Base-by-base conservation (phyloP, 1,284 basidiomycete species). In the Blastosporella zonata region DNA sequence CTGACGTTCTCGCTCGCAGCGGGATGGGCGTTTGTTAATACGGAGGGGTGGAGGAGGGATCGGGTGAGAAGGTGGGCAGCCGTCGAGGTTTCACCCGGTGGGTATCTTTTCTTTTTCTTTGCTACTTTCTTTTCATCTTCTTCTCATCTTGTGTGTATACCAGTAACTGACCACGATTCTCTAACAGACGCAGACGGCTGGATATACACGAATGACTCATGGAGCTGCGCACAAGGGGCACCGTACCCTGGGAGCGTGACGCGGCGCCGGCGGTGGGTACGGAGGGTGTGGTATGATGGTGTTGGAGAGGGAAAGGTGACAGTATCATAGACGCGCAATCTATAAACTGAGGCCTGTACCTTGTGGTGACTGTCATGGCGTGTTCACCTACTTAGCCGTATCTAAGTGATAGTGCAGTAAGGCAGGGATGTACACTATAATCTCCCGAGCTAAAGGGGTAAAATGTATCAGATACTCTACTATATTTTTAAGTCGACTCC, bases 201-300 rank as follows among this genome's bases (percentile, higher is more conserved):
- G 86, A 78, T 87, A 12, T 89, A 90, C 58, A 84, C 84, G 3
- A 85, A 86, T 51, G 85, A 89, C 54, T 67, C 73, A 0, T 89
- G 87, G 87, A 69, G 77, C 8, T 71, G 80, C 42, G 71, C 78
- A 0, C 68, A 68, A 1, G 63, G 73, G 7, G 62, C 71, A 62
- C 50, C 67, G 55, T 58, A 77, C 69, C 52, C 74, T 0, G 59
- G 47, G 38, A 52, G 56, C 20, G 56, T 82, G 47, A 87, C 84
- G n/a, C 66, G 85, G 43, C 64, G 85, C 55, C 63, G 85, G 54
- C 66, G 82, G 38, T 88, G 86, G 85, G 67, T 75, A 13, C 65
- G 85, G 47, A 68, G 85, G 35, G 78, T 87, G 20, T 89, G 82
- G 68, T 79, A 70, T 54, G 63, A 68, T 59, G 54, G 49, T n/a